Evolutionary conservation across 2,329 filamentous ascomycete genomes (phyloP).

Genomic region (Ophiostoma piceae): DNA sequence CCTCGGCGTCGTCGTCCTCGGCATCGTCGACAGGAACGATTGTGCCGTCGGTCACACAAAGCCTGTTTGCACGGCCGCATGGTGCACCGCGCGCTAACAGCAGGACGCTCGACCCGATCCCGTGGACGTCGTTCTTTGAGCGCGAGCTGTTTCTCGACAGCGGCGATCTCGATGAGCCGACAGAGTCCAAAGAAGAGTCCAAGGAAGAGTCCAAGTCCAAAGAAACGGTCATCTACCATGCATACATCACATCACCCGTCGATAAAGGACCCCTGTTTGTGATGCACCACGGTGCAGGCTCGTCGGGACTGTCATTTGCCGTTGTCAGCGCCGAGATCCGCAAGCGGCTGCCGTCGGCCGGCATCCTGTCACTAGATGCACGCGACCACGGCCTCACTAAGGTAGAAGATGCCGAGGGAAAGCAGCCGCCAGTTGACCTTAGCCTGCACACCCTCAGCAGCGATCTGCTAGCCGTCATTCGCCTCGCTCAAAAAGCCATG

Average conservation of each 20-base stretch:
- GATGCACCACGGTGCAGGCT: slow-evolving; percentile 90
- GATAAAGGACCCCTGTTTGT: slow-evolving; percentile 77
- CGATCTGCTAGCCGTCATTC: slow-evolving; percentile 67
- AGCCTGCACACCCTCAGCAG: slow-evolving; percentile 64
- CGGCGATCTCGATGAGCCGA: slow-evolving; percentile 36
- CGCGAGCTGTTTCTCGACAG: slow-evolving; percentile 72
- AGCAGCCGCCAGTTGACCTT: slow-evolving; percentile 52
- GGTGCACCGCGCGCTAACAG: slow-evolving; percentile 46
- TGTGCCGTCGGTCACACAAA: slow-evolving; percentile 68
- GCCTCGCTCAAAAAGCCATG: slow-evolving; percentile 62
- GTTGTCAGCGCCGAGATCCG: slow-evolving; percentile 71
- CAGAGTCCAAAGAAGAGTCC: neutral
- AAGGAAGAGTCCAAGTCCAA: neutral
- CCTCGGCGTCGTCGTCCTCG: slow-evolving; percentile 65
- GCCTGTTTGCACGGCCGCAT: slow-evolving; percentile 65
- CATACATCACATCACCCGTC: slow-evolving; percentile 77
- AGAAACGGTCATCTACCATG: slow-evolving; percentile 61
- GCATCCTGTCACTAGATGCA: slow-evolving; percentile 79
- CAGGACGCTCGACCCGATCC: slow-evolving; percentile 58
- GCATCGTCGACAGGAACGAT: slow-evolving; percentile 91
- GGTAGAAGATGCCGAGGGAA: slow-evolving; percentile 24
- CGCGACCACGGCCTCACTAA: slow-evolving; percentile 73
- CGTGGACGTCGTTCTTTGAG: slow-evolving; percentile 89
- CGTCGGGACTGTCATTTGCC: slow-evolving; percentile 88
- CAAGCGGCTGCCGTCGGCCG: slow-evolving; percentile 70